These are phyloP conservation scores for Pezizomycotina sp. DNA, from an alignment of 2,329 filamentous ascomycete genomes.

Conservation along the genomic window DNA sequence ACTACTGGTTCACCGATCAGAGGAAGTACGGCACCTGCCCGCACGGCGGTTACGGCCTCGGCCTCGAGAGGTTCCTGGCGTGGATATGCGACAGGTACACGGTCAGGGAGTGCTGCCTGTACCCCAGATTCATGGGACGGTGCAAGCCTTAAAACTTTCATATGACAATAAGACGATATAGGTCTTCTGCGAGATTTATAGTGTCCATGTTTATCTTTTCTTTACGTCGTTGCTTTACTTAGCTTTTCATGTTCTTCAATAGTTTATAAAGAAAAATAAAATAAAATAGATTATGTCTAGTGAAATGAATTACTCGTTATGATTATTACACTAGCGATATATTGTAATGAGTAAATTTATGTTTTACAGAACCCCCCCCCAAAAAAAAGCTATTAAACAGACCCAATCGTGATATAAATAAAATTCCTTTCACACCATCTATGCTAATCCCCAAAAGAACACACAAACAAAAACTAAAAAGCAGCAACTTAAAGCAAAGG, in stretches of 20 bases:
- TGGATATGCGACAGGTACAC: constrained; percentile 46
- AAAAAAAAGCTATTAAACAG: too few relatives aligned
- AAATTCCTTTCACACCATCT: too few relatives aligned
- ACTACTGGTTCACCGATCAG: constrained; percentile 99
- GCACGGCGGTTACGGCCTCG: constrained; percentile 85
- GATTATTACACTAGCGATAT: too few relatives aligned
- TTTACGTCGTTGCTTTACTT: constrained; percentile 1
- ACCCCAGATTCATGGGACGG: constrained; percentile 64
- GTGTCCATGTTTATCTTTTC: background rate
- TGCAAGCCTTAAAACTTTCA: constrained; percentile 47
- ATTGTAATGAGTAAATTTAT: too few relatives aligned
- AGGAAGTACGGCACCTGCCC: constrained; percentile 88
- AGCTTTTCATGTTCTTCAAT: constrained; percentile 5
- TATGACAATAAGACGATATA: constrained; percentile 1
- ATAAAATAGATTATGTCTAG: background rate
- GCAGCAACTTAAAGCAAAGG: too few relatives aligned
- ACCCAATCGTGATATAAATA: too few relatives aligned
- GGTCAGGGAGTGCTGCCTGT: constrained; percentile 52
- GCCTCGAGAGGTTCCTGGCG: constrained; percentile 60
- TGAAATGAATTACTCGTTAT: too few relatives aligned
- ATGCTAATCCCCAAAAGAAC: too few relatives aligned
- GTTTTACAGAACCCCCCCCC: too few relatives aligned
- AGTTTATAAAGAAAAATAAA: constrained; percentile 1
- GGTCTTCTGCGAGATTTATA: too few relatives aligned
- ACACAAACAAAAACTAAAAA: too few relatives aligned